Evolutionary conservation across 2,329 filamentous ascomycete genomes (phyloP), one percentile per base, ranked within the genome.

Genomic region (Diplodia mutila): DNA sequence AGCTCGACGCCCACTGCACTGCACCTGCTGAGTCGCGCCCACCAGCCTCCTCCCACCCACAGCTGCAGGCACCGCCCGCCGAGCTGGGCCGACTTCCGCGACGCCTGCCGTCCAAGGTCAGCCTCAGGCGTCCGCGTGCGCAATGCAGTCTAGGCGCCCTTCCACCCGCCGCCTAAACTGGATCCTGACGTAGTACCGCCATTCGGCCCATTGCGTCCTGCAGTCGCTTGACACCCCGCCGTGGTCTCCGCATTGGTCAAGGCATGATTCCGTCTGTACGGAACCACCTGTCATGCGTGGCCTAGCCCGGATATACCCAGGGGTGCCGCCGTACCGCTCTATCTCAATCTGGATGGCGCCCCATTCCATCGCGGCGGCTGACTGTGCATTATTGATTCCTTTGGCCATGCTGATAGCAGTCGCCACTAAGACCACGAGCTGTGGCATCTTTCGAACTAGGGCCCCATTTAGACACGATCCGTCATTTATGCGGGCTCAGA

Each of bases 11-110:
- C 27, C 52, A 29, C n/a, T n/a, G n/a, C n/a, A n/a, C n/a, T n/a
- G n/a, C n/a, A n/a, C 27, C 57, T 39, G 42, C 61, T 63, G 59
- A 63, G 27, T 63, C 59, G 59, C 59, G 6, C n/a, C 34, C 18
- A 16, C 42, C 37, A 59, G 21, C 11, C 12, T 27, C 16, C 25
- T 23, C 25, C 37, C 29, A n/a, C 23, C 18, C 27, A 49, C 57
- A 18, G 1, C 59, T 63, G 59, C 59, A 63, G 59, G 59, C 59
- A 63, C 59, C 59, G 59, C 59, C 59, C 59, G 59, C 29, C 25
- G 8, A n/a, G 11, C 5, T 52, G 59, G 59, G 59, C 59, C 59
- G 59, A 9, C 29, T 63, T n/a, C 27, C 27, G 42, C 49, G 27
- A n/a, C 46, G 27, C 42, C 27, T 25, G 39, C 59, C 59, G 59